A percentile compares a stretch with the other conserved stretches of the same genome.
Conservation (phyloP, 495 filamentous ascomycete genomes). For the Xylaria intraflava region DNA sequence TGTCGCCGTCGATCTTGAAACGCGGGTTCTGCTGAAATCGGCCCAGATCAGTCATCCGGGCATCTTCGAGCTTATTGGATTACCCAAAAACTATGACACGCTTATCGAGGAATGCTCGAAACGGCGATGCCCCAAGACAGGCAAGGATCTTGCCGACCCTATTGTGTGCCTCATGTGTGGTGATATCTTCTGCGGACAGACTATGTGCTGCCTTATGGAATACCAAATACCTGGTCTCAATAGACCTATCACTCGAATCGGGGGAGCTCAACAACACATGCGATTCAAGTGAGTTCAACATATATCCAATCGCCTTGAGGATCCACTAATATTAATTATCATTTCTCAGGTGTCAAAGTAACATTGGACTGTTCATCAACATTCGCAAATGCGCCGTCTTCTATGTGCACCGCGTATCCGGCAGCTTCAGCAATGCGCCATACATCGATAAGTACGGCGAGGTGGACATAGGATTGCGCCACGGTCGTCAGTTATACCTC, state of each 20-base stretch:
- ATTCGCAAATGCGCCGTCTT: conserved; percentile 90
- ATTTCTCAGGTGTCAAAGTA: conserved; percentile 66
- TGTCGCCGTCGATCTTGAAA: neutral
- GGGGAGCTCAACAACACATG: conserved; percentile 88
- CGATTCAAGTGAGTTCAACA: conserved; percentile 56
- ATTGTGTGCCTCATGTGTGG: conserved; percentile 92
- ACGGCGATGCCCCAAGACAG: conserved; percentile 77
- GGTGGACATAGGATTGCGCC: conserved; percentile 76
- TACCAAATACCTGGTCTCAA: conserved; percentile 36
- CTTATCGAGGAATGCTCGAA: conserved; percentile 86
- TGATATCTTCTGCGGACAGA: conserved; percentile 91
- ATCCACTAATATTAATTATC: conserved; percentile 16
- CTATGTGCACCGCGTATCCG: conserved; percentile 73
- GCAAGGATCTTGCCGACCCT: conserved; percentile 84
- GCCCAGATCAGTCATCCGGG: conserved; percentile 67
- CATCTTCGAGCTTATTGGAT: conserved; percentile 87
- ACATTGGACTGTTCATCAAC: conserved; percentile 88
- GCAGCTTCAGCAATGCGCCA: conserved; percentile 78
- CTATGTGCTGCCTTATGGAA: conserved; percentile 75
- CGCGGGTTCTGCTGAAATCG: conserved; percentile 23
- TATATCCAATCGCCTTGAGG: neutral
- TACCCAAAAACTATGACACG: conserved; percentile 88
- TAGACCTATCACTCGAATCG: conserved; percentile 43
- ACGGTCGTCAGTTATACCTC: conserved; percentile 77
- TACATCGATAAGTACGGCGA: conserved; percentile 96